Evolutionary conservation across 2,329 filamentous ascomycete genomes (phyloP).

Genomic region (Pseudogymnoascus sp.): DNA sequence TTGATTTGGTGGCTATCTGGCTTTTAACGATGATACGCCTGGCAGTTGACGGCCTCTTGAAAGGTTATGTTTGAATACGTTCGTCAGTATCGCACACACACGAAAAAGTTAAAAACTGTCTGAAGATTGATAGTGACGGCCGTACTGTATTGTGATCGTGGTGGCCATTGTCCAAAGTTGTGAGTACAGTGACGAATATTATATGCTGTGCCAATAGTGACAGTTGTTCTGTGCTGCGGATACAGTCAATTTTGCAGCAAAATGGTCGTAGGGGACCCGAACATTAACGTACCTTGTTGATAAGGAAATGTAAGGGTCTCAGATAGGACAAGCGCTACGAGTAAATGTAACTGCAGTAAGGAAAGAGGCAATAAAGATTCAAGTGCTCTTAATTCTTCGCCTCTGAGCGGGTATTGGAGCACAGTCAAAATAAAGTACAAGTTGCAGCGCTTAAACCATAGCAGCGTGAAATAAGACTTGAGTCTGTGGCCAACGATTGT

Average conservation of each 20-base stretch:
- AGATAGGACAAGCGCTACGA: not conserved
- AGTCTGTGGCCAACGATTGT: not conserved
- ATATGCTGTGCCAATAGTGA: not conserved
- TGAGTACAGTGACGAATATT: not conserved
- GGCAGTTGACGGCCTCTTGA: not conserved
- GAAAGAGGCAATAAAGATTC: not conserved
- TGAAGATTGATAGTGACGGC: not conserved
- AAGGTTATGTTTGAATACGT: slow-evolving; percentile 3
- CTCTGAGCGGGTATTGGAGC: not conserved
- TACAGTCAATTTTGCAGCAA: not conserved
- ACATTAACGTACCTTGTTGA: not conserved
- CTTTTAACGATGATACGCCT: not conserved
- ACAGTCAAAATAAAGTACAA: not conserved
- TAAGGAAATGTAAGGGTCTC: slow-evolving; percentile 2
- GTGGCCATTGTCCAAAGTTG: not conserved
- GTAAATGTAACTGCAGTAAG: not conserved
- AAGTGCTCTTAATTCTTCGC: not conserved
- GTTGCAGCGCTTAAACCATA: not conserved
- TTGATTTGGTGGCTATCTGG: slow-evolving; percentile 9
- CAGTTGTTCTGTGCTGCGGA: not conserved
- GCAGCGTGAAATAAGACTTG: not conserved
- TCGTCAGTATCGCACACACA: slow-evolving; percentile 5
- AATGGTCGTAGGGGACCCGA: not conserved
- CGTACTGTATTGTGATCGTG: not conserved
- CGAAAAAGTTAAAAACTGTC: not conserved